Conservation (phyloP, 768 basidiomycete species). For the Lentinula aciculospora region DNA sequence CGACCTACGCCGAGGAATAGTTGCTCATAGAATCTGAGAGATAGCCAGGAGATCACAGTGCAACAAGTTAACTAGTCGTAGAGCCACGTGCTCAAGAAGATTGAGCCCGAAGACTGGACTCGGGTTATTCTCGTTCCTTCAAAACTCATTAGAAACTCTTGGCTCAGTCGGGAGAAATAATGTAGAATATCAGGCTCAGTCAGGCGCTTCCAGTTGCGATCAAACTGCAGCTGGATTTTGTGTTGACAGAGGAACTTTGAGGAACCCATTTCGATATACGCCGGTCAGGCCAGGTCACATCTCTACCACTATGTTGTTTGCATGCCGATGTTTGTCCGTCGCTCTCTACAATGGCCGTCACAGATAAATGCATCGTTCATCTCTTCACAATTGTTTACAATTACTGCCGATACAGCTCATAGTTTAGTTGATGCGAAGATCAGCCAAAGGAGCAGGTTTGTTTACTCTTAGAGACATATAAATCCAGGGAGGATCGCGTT, state of each 20-base stretch:
- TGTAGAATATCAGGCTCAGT: no score
- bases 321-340: not conserved
- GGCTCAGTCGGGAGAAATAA: no score
- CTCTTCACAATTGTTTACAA: not conserved
- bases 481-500: not conserved
- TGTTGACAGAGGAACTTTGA: not conserved
- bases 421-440: conserved; percentile 4
- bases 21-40: no score
- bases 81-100: no score
- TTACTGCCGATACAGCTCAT: not conserved
- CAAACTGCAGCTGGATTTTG: not conserved
- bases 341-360: not conserved
- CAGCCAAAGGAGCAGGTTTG: not conserved
- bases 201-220: not conserved
- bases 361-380: not conserved
- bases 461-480: not conserved
- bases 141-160: no score
- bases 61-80: no score
- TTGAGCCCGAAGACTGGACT: no score
- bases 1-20: no score
- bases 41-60: no score
- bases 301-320: no score
- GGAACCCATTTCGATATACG: not conserved
- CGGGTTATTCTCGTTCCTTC: not conserved
- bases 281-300: not conserved